Conservation (phyloP, 768 basidiomycete genomes). For the Lactarius indigo region DNA sequence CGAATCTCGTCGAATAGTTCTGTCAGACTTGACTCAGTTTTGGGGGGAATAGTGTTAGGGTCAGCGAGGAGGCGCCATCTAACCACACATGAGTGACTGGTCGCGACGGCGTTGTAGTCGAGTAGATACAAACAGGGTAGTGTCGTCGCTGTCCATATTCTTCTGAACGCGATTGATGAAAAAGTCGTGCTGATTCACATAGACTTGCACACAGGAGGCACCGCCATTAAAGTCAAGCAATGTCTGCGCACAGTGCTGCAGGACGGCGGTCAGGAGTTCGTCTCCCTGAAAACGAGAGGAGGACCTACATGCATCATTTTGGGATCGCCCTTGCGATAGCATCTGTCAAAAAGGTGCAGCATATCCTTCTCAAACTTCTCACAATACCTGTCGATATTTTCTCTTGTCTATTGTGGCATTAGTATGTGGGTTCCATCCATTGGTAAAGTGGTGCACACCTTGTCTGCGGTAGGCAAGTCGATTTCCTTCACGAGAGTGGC, state of each 20-base stretch:
- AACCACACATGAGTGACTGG: not conserved
- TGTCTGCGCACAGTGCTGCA: slow-evolving; percentile 94
- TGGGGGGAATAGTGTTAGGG: slow-evolving; percentile 74
- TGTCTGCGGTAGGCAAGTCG: slow-evolving; percentile 77
- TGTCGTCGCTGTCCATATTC: slow-evolving; percentile 50
- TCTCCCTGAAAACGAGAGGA: not conserved
- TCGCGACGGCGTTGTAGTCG: not conserved
- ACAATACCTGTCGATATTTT: slow-evolving; percentile 94
- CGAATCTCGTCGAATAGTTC: slow-evolving; percentile 86
- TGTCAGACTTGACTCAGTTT: slow-evolving; percentile 70
- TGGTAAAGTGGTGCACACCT: slow-evolving; percentile 44
- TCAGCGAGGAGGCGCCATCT: slow-evolving; percentile 85
- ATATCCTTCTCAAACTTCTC: slow-evolving; percentile 99
- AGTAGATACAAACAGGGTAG: slow-evolving; percentile 44
- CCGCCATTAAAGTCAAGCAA: slow-evolving; percentile 98
- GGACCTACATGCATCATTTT: slow-evolving; percentile 94
- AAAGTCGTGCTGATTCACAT: slow-evolving; percentile 99
- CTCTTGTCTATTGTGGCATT: slow-evolving; percentile 62
- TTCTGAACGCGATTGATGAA: slow-evolving; percentile 92
- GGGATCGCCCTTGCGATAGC: slow-evolving; percentile 95
- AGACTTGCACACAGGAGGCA: slow-evolving; percentile 93
- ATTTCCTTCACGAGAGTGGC: slow-evolving; percentile 91
- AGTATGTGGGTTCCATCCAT: not conserved
- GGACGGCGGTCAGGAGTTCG: not conserved
- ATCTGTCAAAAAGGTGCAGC: slow-evolving; percentile 91